These are phyloP conservation scores for Paxillus involutus DNA, from an alignment of 768 basidiomycete genomes.

Conservation along the genomic window DNA sequence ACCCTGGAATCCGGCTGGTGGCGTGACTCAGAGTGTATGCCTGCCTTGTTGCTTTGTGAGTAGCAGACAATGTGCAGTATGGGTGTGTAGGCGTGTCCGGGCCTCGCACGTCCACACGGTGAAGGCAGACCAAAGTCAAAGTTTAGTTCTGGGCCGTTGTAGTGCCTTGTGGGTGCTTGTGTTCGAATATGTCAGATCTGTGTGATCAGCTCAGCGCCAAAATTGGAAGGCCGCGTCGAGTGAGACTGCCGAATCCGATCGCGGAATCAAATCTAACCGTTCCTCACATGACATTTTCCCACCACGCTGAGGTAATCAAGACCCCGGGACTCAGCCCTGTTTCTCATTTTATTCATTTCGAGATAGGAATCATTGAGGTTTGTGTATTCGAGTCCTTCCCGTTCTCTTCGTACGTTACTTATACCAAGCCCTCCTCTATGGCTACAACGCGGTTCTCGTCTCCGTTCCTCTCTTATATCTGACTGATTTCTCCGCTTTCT, in stretches of 20 bases:
- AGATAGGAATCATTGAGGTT: neutral
- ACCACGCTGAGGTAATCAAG: slow-evolving; percentile 10
- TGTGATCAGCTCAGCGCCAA: slow-evolving; percentile 20
- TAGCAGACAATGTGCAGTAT: no score
- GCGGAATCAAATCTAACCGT: slow-evolving; percentile 20
- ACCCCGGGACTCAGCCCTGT: slow-evolving; percentile 17
- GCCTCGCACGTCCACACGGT: no score
- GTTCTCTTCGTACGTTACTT: slow-evolving; percentile 30
- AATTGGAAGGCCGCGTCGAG: slow-evolving; percentile 19
- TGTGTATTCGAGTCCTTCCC: slow-evolving; percentile 4
- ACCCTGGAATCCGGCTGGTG: no score
- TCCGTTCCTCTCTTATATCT: slow-evolving; percentile 5
- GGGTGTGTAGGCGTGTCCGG: no score
- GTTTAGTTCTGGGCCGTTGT: neutral
- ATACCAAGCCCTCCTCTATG: slow-evolving; percentile 27
- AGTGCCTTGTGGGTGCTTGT: slow-evolving; percentile 1
- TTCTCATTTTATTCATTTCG: slow-evolving; percentile 4
- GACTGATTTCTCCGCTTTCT: slow-evolving; percentile 2
- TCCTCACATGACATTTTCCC: slow-evolving; percentile 17
- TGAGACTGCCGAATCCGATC: neutral
- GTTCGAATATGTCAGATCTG: neutral
- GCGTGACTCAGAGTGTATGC: no score
- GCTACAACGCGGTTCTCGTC: slow-evolving; percentile 17
- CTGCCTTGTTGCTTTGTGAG: no score
- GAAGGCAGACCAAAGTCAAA: no score